Percentiles rank a stretch among this genome's conserved stretches.
Evolutionary conservation across 2,329 filamentous ascomycete genomes (phyloP).

Genomic region (Hansfordia pulvinata): DNA sequence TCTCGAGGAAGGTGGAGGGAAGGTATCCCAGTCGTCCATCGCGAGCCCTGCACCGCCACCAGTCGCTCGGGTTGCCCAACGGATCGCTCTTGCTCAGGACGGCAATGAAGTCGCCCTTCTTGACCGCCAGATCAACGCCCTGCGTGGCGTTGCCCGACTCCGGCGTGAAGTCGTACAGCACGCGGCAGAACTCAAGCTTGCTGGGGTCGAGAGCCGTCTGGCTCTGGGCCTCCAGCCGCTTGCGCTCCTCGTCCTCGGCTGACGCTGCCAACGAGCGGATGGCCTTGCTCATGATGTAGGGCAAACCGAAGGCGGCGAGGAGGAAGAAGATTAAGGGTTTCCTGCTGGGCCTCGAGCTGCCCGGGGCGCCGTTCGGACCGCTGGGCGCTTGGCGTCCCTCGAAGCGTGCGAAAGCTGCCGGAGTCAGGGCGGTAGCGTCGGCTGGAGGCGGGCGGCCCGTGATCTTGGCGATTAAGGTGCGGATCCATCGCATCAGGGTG

Average conservation of each 20-base stretch:
- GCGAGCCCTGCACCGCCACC: constrained; percentile 89
- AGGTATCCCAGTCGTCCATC: constrained; percentile 88
- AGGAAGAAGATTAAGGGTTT: constrained; percentile 97
- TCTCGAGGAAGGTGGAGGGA: constrained; percentile 79
- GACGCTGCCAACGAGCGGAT: constrained; percentile 73
- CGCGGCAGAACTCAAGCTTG: constrained; percentile 92
- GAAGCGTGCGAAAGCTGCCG: constrained; percentile 82
- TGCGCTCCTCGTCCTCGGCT: constrained; percentile 70
- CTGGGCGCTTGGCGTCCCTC: constrained; percentile 46
- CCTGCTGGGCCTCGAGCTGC: constrained; percentile 63
- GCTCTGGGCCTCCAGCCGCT: constrained; percentile 39
- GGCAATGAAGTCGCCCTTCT: constrained; percentile 90
- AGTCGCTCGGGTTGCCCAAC: constrained; percentile 81
- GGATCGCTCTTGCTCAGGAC: constrained; percentile 89
- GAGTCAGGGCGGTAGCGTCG: constrained; percentile 75
- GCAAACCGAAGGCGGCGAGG: constrained; percentile 84
- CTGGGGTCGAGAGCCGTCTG: constrained; percentile 60
- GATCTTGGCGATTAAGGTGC: constrained; percentile 80
- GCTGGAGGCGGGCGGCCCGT: constrained; percentile 84
- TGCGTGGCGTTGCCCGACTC: constrained; percentile 47
- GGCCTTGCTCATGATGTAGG: constrained; percentile 93
- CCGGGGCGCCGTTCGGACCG: constrained; percentile 47
- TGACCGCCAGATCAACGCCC: constrained; percentile 79
- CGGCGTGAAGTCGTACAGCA: constrained; percentile 87
- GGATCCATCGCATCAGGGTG: constrained; percentile 87